phyloP scores from a whole-genome alignment of 495 filamentous ascomycete species.

The Mytilinidion resinicola region DNA sequence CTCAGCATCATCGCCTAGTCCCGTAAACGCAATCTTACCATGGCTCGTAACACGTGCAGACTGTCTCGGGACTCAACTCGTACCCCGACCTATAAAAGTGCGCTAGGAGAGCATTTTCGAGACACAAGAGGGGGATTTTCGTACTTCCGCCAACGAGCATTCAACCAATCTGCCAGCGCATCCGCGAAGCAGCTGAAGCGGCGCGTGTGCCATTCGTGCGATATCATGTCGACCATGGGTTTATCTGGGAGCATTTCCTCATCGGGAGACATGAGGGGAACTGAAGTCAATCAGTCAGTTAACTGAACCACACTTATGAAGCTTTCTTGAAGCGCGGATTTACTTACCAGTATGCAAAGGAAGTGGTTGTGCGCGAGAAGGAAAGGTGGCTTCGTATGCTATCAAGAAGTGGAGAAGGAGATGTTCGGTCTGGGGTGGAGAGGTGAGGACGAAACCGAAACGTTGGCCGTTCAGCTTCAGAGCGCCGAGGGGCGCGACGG shows the following conservation, averaged over 20 bases:
- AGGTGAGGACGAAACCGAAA: slow-evolving; percentile 27
- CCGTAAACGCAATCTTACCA: slow-evolving; percentile 27
- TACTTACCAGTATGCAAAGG: slow-evolving; percentile 2
- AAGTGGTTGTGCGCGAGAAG: slow-evolving; percentile 19
- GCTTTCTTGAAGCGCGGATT: no score
- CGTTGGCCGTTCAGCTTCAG: slow-evolving; percentile 28
- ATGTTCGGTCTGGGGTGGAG: slow-evolving; percentile 21
- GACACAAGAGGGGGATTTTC: no score
- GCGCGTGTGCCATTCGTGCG: slow-evolving; percentile 29
- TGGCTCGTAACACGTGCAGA: slow-evolving; percentile 27
- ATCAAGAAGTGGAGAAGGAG: slow-evolving; percentile 27
- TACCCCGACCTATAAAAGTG: slow-evolving; percentile 16
- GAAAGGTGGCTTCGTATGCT: slow-evolving; percentile 30
- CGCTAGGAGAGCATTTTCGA: no score
- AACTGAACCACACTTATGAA: no score
- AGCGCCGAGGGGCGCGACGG: slow-evolving; percentile 24
- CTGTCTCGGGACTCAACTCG: slow-evolving; percentile 23
- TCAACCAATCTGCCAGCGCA: slow-evolving; percentile 28
- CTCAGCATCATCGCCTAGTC: slow-evolving; percentile 27
- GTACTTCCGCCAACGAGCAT: slow-evolving; percentile 28
- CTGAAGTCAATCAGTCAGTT: background rate
- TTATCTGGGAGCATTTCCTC: slow-evolving; percentile 23
- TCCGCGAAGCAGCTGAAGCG: slow-evolving; percentile 20
- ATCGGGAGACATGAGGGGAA: slow-evolving; percentile 23
- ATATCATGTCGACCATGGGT: slow-evolving; percentile 25